A percentile compares a stretch with the other conserved stretches of the same genome.
These are phyloP conservation scores for Cyclostephanos invisitatus DNA, from an alignment of 108 stramenopile genomes.

Conservation along the genomic window DNA sequence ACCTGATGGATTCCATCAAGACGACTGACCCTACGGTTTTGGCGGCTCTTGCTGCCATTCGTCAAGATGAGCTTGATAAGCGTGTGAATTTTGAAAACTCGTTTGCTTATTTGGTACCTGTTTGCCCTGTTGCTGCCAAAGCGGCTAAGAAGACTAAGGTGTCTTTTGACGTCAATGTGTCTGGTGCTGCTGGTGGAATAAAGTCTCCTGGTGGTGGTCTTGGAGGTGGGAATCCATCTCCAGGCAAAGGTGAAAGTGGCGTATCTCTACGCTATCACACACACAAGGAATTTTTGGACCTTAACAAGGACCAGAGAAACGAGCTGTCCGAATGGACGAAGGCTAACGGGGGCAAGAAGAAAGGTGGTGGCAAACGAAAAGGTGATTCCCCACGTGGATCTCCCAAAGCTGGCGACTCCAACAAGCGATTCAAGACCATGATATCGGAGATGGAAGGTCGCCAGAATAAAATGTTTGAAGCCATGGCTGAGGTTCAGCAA, in stretches of 20 bases:
- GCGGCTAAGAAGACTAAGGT: not conserved
- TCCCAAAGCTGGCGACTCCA: not conserved
- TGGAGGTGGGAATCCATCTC: no score
- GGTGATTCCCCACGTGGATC: not conserved
- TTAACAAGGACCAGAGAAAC: not conserved
- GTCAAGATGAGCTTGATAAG: not conserved
- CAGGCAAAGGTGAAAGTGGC: not conserved
- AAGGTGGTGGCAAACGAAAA: not conserved
- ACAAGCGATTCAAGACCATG: no score
- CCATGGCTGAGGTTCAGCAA: no score
- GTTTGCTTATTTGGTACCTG: not conserved
- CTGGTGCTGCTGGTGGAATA: not conserved
- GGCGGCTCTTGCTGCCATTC: not conserved
- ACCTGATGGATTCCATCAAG: not conserved
- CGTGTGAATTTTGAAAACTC: not conserved
- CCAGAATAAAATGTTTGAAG: no score
- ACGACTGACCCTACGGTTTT: not conserved
- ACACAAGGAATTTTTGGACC: not conserved
- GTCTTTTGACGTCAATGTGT: not conserved
- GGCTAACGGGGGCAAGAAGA: no score
- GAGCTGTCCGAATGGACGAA: not conserved
- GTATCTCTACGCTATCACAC: not conserved
- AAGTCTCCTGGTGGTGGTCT: no score
- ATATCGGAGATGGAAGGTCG: no score
- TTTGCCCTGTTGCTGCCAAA: slow-evolving; percentile 3